Conservation (phyloP, 768 basidiomycete species). For the Baorangia bicolor region DNA sequence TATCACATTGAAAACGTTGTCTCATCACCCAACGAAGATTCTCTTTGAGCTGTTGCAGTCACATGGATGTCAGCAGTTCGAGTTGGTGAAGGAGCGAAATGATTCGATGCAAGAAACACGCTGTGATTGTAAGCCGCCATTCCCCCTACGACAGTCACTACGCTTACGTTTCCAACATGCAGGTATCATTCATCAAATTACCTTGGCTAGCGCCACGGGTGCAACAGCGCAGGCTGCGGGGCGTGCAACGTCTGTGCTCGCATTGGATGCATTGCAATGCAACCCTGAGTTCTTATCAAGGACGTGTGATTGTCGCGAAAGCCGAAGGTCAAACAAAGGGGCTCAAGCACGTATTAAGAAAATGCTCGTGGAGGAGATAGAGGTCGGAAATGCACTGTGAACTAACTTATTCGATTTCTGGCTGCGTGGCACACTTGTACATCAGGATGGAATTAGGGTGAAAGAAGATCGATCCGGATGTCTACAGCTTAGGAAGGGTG, state of each 20-base stretch:
- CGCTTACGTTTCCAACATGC: constrained; percentile 16
- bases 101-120: constrained; percentile 35
- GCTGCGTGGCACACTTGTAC: constrained; percentile 5
- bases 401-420: background rate
- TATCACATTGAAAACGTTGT: constrained; percentile 67
- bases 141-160: constrained; percentile 6
- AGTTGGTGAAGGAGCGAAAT: constrained; percentile 52
- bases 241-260: constrained; percentile 59
- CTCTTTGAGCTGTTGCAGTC: constrained; percentile 73
- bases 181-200: constrained; percentile 70
- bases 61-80: constrained; percentile 67
- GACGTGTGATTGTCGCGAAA: constrained; percentile 64
- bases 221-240: constrained; percentile 51
- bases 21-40: constrained; percentile 74
- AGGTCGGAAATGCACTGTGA: constrained; percentile 18
- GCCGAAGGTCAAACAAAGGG: constrained; percentile 34
- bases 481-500: constrained; percentile 10
- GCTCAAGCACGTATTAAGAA: constrained; percentile 38
- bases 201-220: constrained; percentile 59
- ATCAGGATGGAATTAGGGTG: background rate
- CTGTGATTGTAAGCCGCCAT: constrained; percentile 52
- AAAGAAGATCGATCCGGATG: background rate
- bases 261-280: constrained; percentile 66
- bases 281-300: constrained; percentile 60
- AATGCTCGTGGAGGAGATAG: constrained; percentile 28